Percentiles rank a stretch among this genome's conserved stretches.
These are phyloP conservation scores for Cytospora piceae DNA, from an alignment of 2,329 filamentous ascomycete species.

Conservation along the genomic window DNA sequence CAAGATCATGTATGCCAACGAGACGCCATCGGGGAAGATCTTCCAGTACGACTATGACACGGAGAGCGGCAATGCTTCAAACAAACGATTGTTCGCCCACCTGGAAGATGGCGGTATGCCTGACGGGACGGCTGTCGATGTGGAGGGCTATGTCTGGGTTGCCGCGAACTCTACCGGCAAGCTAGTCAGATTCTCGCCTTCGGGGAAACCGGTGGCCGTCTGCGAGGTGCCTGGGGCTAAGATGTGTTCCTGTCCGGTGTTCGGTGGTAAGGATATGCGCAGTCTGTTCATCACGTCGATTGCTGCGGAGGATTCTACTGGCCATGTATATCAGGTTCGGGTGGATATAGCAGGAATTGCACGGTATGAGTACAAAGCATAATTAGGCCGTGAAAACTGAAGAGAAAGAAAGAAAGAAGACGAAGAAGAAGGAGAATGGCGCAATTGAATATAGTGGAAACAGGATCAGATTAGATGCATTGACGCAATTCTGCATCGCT, in stretches of 20 bases:
- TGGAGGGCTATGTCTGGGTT: slow-evolving; percentile 25
- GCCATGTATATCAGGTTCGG: slow-evolving; percentile 26
- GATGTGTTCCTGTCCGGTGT: slow-evolving; percentile 31
- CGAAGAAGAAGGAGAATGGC: too few relatives aligned
- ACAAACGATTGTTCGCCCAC: slow-evolving; percentile 23
- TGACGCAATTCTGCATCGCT: too few relatives aligned
- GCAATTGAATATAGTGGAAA: background rate
- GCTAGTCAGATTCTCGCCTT: slow-evolving; percentile 28
- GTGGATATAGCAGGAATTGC: slow-evolving; percentile 25
- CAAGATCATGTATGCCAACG: slow-evolving; percentile 24
- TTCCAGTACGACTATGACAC: slow-evolving; percentile 24
- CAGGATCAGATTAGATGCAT: too few relatives aligned
- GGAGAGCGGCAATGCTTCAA: slow-evolving; percentile 11
- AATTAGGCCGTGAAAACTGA: background rate
- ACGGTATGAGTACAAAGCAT: slow-evolving; percentile 17
- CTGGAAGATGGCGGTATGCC: slow-evolving; percentile 24
- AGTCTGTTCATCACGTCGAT: slow-evolving; percentile 31
- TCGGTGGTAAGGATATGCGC: slow-evolving; percentile 28
- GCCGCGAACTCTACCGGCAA: slow-evolving; percentile 31
- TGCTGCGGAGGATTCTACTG: slow-evolving; percentile 27
- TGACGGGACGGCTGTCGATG: slow-evolving; percentile 27
- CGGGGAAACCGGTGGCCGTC: slow-evolving; percentile 16
- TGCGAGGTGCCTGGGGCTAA: slow-evolving; percentile 28
- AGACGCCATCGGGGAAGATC: slow-evolving; percentile 25
- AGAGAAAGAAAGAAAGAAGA: background rate